Conservation (phyloP, 2,329 filamentous ascomycete genomes). For the Neofusicoccum umdonicola region DNA sequence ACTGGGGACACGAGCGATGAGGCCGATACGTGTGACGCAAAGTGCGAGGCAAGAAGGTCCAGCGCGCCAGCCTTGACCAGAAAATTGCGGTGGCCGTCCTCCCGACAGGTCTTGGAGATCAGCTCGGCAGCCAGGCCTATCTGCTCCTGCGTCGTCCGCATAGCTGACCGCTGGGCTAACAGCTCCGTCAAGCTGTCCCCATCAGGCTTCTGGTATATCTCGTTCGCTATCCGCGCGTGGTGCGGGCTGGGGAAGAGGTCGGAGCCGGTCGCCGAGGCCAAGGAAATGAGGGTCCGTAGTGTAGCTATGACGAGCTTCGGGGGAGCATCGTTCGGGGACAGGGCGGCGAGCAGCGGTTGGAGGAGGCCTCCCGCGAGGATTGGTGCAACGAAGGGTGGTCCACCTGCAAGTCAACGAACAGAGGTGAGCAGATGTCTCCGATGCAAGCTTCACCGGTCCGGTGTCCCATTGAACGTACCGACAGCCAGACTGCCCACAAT, state of each 20-base stretch:
- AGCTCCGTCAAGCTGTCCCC: slow-evolving; percentile 65
- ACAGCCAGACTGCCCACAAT: slow-evolving; percentile 82
- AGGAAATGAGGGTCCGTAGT: slow-evolving; percentile 69
- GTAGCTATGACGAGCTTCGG: slow-evolving; percentile 69
- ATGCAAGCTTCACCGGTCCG: neutral
- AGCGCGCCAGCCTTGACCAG: slow-evolving; percentile 72
- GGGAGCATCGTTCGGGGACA: slow-evolving; percentile 65
- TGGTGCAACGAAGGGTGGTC: slow-evolving; percentile 73
- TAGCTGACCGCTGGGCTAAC: slow-evolving; percentile 57
- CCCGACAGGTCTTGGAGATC: slow-evolving; percentile 63
- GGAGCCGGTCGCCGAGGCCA: slow-evolving; percentile 63
- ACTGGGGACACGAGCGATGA: slow-evolving; percentile 24
- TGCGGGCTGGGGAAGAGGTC: slow-evolving; percentile 41
- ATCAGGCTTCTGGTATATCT: slow-evolving; percentile 62
- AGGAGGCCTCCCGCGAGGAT: slow-evolving; percentile 67
- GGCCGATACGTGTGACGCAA: slow-evolving; percentile 48
- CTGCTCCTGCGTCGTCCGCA: slow-evolving; percentile 58
- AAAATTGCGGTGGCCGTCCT: slow-evolving; percentile 67
- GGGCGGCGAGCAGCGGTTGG: slow-evolving; percentile 66
- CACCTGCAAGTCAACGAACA: slow-evolving; percentile 54
- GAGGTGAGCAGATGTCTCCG: neutral
- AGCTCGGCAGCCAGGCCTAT: slow-evolving; percentile 59
- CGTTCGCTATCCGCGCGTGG: slow-evolving; percentile 25
- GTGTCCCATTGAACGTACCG: slow-evolving; percentile 53
- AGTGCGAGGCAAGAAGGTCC: slow-evolving; percentile 70